phyloP scores from a whole-genome alignment of 108 stramenopile genomes.

The Skeletonema grethae region DNA sequence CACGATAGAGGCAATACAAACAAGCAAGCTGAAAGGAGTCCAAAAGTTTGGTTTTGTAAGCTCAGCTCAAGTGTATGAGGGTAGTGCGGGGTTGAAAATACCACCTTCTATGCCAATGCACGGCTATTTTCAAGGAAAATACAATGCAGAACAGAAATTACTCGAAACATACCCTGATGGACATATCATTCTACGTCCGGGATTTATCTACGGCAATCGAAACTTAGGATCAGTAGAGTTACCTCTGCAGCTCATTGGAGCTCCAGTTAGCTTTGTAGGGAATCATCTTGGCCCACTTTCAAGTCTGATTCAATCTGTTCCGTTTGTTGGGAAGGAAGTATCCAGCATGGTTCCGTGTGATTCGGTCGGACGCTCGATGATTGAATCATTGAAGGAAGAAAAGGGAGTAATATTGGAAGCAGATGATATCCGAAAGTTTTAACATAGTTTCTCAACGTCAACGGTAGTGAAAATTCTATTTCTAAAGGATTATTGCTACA shows the following conservation, averaged over 20 bases:
- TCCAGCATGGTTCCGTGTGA: conserved; percentile 49
- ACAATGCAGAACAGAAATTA: conserved; percentile 64
- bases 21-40: conserved; percentile 51
- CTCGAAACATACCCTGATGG: conserved; percentile 42
- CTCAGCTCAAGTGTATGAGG: conserved; percentile 58
- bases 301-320: conserved; percentile 34
- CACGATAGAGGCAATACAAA: conserved; percentile 61
- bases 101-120: conserved; percentile 52
- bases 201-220: conserved; percentile 68
- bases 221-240: conserved; percentile 29
- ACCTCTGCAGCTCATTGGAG: conserved; percentile 45
- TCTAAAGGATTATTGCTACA: not conserved
- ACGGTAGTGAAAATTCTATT: not conserved
- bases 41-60: conserved; percentile 68
- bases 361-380: conserved; percentile 36
- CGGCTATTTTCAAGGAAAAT: conserved; percentile 79
- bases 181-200: conserved; percentile 68
- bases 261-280: conserved; percentile 34
- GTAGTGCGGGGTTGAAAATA: conserved; percentile 32
- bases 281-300: conserved; percentile 48
- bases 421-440: conserved; percentile 38
- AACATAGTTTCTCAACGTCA: not conserved
- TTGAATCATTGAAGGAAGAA: conserved; percentile 19
- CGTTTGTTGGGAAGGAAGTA: conserved; percentile 41
- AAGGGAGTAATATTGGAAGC: conserved; percentile 41